Percentiles rank a stretch among this genome's conserved stretches.
These are phyloP conservation scores for Thuja plicata DNA, from an alignment of 83 land plant species.

Conservation along the genomic window DNA sequence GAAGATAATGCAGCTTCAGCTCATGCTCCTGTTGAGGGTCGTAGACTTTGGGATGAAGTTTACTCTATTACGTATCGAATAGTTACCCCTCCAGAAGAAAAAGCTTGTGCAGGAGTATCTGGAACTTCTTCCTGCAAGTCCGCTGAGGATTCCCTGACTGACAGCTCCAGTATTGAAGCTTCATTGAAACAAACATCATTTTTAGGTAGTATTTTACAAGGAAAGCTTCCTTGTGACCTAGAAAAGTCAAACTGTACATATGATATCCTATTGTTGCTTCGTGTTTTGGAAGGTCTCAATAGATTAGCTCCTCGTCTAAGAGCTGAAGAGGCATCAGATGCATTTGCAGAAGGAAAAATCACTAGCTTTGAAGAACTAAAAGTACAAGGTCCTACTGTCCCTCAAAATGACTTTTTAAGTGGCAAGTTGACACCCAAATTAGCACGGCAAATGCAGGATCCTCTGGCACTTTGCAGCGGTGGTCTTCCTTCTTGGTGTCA, in stretches of 20 bases:
- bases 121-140: not conserved
- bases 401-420: conserved; percentile 73
- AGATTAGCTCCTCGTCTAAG: conserved; percentile 48
- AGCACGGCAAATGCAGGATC: conserved; percentile 90
- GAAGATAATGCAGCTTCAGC: conserved; percentile 34
- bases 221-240: conserved; percentile 66
- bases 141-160: not conserved
- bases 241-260: conserved; percentile 59
- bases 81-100: conserved; percentile 20
- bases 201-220: conserved; percentile 41
- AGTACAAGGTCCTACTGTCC: conserved; percentile 33
- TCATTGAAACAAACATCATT: conserved; percentile 45
- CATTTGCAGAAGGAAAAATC: conserved; percentile 74
- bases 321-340: conserved; percentile 39
- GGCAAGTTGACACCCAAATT: conserved; percentile 86
- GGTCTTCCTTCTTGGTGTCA: conserved; percentile 88
- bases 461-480: conserved; percentile 59
- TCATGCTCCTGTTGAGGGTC: conserved; percentile 15
- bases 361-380: conserved; percentile 41
- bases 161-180: conserved; percentile 22
- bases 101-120: conserved; percentile 2
- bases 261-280: conserved; percentile 66
- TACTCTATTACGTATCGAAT: conserved; percentile 62
- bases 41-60: conserved; percentile 69
- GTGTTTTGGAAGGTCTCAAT: conserved; percentile 74